These are phyloP conservation scores for Yamadazyma spencermartinsiae DNA, from an alignment of 1,139 yeast genomes.

Conservation along the genomic window DNA sequence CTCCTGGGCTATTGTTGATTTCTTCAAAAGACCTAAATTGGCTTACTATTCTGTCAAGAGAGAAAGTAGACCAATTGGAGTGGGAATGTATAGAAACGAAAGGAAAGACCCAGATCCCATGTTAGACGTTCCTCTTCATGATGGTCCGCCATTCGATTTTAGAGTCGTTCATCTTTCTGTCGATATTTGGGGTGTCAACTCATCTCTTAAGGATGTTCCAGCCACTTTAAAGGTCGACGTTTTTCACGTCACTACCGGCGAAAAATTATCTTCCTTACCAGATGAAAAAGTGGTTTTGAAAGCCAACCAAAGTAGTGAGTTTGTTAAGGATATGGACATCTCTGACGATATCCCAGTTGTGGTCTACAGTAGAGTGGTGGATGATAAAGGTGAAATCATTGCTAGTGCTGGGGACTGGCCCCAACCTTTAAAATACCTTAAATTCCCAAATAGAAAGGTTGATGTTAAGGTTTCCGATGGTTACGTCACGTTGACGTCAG, in stretches of 20 bases:
- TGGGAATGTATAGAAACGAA: slow-evolving; percentile 36
- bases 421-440: slow-evolving; percentile 49
- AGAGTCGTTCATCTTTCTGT: slow-evolving; percentile 17
- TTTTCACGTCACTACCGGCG: slow-evolving; percentile 32
- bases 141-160: slow-evolving; percentile 20
- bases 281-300: slow-evolving; percentile 21
- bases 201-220: slow-evolving; percentile 20
- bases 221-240: slow-evolving; percentile 28
- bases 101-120: slow-evolving; percentile 17
- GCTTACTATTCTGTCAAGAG: slow-evolving; percentile 48
- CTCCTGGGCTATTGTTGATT: slow-evolving; percentile 49
- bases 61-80: slow-evolving; percentile 33
- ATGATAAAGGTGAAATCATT: slow-evolving; percentile 18
- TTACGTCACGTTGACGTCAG: slow-evolving; percentile 20
- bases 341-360: slow-evolving; percentile 21
- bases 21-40: slow-evolving; percentile 39
- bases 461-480: slow-evolving; percentile 18
- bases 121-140: slow-evolving; percentile 23
- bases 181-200: slow-evolving; percentile 47
- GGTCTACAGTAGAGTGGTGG: slow-evolving; percentile 20
- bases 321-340: slow-evolving; percentile 17
- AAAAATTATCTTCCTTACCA: slow-evolving; percentile 17
- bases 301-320: slow-evolving; percentile 38
- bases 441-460: slow-evolving; percentile 24
- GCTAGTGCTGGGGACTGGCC: slow-evolving; percentile 52